Conservation (phyloP, 257 asterid species). For the Hygrophila difformis region DNA sequence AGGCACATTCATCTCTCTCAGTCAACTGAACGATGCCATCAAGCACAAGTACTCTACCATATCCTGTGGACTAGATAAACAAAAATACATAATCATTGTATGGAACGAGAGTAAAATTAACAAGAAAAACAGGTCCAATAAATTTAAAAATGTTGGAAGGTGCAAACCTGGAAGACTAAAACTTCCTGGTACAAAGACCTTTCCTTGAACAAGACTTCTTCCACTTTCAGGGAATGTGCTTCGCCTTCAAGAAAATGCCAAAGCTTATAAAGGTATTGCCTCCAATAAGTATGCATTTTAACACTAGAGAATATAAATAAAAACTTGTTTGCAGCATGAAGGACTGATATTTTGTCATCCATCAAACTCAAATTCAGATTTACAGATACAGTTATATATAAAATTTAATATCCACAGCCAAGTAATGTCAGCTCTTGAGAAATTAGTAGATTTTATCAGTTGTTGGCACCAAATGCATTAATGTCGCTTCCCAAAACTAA, state of each 20-base stretch:
- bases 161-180: slow-evolving; percentile 80
- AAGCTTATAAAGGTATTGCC: no score
- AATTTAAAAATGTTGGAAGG: slow-evolving; percentile 2
- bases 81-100: not conserved
- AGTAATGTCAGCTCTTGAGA: no score
- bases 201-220: slow-evolving; percentile 63
- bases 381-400: no score
- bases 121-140: not conserved
- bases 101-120: slow-evolving; percentile 7
- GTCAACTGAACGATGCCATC: slow-evolving; percentile 98
- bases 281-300: not conserved
- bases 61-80: slow-evolving; percentile 54
- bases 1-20: slow-evolving; percentile 96
- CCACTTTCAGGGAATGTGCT: slow-evolving; percentile 86
- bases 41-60: slow-evolving; percentile 88
- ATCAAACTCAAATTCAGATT: no score
- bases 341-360: no score
- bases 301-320: not conserved
- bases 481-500: no score
- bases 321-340: no score
- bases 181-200: slow-evolving; percentile 86
- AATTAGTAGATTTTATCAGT: no score
- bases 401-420: no score
- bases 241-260: slow-evolving; percentile 57
- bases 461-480: no score